Conservation (phyloP, 805 yeast species). For the Nakazawaea molendinolei region DNA sequence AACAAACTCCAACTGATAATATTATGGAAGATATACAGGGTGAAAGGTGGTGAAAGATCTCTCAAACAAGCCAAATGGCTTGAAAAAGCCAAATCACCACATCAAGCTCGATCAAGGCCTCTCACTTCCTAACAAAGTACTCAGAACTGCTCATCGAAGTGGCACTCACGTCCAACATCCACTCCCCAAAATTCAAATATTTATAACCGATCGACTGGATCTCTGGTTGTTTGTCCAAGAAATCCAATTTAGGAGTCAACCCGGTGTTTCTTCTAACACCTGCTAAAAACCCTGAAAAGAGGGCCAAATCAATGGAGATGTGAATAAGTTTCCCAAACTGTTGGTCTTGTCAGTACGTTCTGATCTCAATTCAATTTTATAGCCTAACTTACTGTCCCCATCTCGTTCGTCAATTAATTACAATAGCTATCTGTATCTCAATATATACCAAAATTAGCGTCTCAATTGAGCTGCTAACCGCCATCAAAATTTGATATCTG, state of each 20-base stretch:
- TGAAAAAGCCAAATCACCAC: no score
- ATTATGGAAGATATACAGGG: no score
- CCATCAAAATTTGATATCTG: not conserved
- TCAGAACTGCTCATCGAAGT: conserved; percentile 65
- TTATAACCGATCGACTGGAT: conserved; percentile 47
- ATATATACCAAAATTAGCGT: no score
- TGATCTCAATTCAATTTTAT: not conserved
- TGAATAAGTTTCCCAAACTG: conserved; percentile 52
- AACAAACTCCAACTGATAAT: no score
- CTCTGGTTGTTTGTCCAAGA: conserved; percentile 37
- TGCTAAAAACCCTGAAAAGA: conserved; percentile 62
- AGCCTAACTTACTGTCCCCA: conserved; percentile 4
- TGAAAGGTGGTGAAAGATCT: no score
- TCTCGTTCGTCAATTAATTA: not conserved
- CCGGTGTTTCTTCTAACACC: conserved; percentile 74
- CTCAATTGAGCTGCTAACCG: no score
- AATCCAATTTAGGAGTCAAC: conserved; percentile 47
- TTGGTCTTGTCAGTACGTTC: not conserved
- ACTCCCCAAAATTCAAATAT: conserved; percentile 84
- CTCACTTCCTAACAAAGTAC: conserved; percentile 62
- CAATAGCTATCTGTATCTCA: not conserved
- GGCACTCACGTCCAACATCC: conserved; percentile 64
- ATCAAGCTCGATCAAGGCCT: no score
- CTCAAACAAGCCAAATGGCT: no score
- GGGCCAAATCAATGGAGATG: conserved; percentile 48